Evolutionary conservation across 371 early-diverging fungal species (phyloP), one percentile per base, ranked within the genome.

Genomic region (Vairimorpha necatrix): DNA sequence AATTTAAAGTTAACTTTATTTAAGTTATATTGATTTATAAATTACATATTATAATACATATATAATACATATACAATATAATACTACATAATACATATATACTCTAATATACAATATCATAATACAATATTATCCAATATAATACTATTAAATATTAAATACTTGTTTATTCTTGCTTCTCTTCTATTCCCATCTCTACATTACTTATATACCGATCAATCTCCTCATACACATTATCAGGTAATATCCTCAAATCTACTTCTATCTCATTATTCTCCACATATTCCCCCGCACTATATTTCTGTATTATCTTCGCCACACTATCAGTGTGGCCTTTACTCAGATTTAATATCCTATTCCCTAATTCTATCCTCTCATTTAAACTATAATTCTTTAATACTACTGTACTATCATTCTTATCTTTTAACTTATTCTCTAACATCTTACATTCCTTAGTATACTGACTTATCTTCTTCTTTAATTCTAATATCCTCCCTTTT

Each of bases 211-310:
- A 72, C 47, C 28, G 48, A 50, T 82, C 72, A 47, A 82, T 74
- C 56, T 82, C 82, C 38, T 65, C 70, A 28, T 79, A 32, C 20
- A 76, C 79, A 68, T 69, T 36, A 54, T 82, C 77, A 11, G 82
- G 82, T 34, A 82, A 30, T 14, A 61, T 66, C 32, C 60, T 58
- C 34, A 82, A 58, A 69, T 82, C 78, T 42, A 82, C 60, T 48
- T 82, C 82, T 38, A 82, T 69, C 65, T 82, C 82, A 68, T 79
- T 74, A 39, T 79, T 75, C 36, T 74, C 76, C 20, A 70, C 68
- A 61, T 76, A 74, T 53, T 79, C 77, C 20, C 70, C 66, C 32
- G 63, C 67, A 1, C 54, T 36, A 34, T 66, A 16, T 63, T 72
- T 76, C 56, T 74, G 66, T 24, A 79, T 67, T 20, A 82, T 79